Evolutionary conservation across 164 flowering plant genomes (phyloP), one percentile per base, ranked within the genome.

Genomic region (grape (Vitis vinifera)): DNA sequence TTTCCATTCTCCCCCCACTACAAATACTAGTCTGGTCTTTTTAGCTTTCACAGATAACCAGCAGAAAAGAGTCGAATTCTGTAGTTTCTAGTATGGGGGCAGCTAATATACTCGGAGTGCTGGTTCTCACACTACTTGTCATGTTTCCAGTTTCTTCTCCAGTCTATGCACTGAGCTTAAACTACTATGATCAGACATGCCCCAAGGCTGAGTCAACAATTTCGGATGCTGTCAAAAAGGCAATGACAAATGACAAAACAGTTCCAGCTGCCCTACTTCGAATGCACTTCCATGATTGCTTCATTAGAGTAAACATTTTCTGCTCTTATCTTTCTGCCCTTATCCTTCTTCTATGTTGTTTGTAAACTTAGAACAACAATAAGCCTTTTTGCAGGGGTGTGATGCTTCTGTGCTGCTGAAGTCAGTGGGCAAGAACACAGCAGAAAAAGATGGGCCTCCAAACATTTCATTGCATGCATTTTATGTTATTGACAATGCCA

Each of bases 241-340:
- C 89, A 2, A 71, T 82, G 72, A 5, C 1, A 23, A 80, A 77
- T 31, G 98, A 91, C 76, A 78, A 72, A 52, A 91, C 88, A 9
- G 95, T 91, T 30, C 88, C 98, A 1, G 94, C 98, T 10, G 91
- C 92, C 0, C 75, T 93, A 2, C 89, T 93, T 10, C 58, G 98
- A 48, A 91, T 91, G 97, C 95, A 91, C 63, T 93, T 93, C 75
- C 98, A 93, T 63, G 95, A 93, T 68, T 91, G 98, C 75, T 93
- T 93, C 80, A 78, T 93, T 6, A 81, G 97, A 73, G 98, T 93
- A 72, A 63, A 58, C 17, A 59, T 13, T 65, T 30, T 51, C 50
- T 51, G 37, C 48, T 27, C 31, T 19, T 17, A 13, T 51, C 48
- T 62, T 64, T 71, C 10, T 57, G 16, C 1, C 0, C 30, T 15